phyloP scores from a whole-genome alignment of 2,329 filamentous ascomycete genomes.

The Neonectria sp. region DNA sequence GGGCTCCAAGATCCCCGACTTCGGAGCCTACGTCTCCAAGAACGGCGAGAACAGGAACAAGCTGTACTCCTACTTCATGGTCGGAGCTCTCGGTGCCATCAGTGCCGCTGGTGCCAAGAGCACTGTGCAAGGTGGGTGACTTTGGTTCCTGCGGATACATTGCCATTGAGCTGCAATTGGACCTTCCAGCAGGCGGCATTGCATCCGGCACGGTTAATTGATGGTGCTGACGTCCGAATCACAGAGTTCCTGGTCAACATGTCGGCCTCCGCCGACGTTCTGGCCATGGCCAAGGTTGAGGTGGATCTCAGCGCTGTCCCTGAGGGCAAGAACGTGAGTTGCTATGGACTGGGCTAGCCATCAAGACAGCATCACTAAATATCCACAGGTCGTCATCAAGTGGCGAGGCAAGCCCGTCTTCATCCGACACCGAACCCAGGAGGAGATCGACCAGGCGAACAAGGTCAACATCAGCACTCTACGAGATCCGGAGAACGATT shows the following conservation, averaged over 20 bases:
- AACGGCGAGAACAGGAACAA: slow-evolving; percentile 80
- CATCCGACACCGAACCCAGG: slow-evolving; percentile 95
- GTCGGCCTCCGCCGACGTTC: slow-evolving; percentile 97
- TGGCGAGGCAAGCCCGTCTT: slow-evolving; percentile 99
- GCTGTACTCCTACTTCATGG: slow-evolving; percentile 98
- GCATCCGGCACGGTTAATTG: slow-evolving; percentile 40
- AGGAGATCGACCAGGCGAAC: slow-evolving; percentile 96
- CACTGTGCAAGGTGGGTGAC: slow-evolving; percentile 91
- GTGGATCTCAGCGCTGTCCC: slow-evolving; percentile 93
- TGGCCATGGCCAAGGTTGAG: slow-evolving; percentile 99
- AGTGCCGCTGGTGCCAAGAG: slow-evolving; percentile 96
- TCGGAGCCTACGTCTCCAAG: slow-evolving; percentile 87
- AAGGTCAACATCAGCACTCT: slow-evolving; percentile 85
- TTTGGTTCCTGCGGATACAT: slow-evolving; percentile 19
- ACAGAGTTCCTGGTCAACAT: slow-evolving; percentile 99
- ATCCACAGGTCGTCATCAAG: slow-evolving; percentile 91
- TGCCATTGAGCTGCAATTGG: slow-evolving; percentile 52
- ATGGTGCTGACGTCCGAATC: slow-evolving; percentile 47
- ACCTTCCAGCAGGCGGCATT: slow-evolving; percentile 24
- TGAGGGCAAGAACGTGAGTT: slow-evolving; percentile 97
- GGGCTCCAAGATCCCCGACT: slow-evolving; percentile 85
- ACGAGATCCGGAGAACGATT: slow-evolving; percentile 92
- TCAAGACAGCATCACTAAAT: slow-evolving; percentile 22
- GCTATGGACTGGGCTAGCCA: slow-evolving; percentile 18
- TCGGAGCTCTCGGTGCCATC: slow-evolving; percentile 93